Percentiles rank a stretch among this genome's conserved stretches.
Evolutionary conservation across 805 yeast genomes (phyloP).

Genomic region (Grigorovia yakushimaensis): DNA sequence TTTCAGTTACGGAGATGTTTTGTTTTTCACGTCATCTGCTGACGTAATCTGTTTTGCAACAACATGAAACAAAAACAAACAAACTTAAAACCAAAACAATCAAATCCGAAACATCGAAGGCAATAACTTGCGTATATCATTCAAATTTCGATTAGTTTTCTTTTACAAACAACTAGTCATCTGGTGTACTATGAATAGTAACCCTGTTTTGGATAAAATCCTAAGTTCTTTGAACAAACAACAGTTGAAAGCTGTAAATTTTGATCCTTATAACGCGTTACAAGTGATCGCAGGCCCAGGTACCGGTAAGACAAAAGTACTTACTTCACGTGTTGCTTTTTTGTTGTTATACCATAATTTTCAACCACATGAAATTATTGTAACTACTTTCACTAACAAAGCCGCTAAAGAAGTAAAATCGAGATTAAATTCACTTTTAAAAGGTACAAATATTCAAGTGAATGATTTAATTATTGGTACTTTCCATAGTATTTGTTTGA

Average conservation of each 20-base stretch:
- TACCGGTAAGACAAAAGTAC: constrained; percentile 73
- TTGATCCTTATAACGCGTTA: constrained; percentile 32
- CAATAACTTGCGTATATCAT: too few relatives aligned
- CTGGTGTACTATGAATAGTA: neutral
- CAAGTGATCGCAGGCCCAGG: constrained; percentile 61
- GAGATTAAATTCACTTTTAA: constrained; percentile 38
- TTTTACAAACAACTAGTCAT: too few relatives aligned
- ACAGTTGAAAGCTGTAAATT: constrained; percentile 38
- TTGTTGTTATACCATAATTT: constrained; percentile 43
- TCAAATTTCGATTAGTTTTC: too few relatives aligned
- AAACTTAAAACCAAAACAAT: too few relatives aligned
- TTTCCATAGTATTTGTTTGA: constrained; percentile 73
- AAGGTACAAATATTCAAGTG: constrained; percentile 26
- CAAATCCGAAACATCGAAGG: too few relatives aligned
- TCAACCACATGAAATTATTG: constrained; percentile 56
- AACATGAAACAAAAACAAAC: too few relatives aligned
- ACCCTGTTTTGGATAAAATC: neutral
- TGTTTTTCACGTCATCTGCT: too few relatives aligned
- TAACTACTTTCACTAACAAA: constrained; percentile 87
- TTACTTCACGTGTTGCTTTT: constrained; percentile 70
- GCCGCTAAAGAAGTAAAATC: constrained; percentile 82
- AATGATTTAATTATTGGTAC: constrained; percentile 66
- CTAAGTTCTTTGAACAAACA: constrained; percentile 28
- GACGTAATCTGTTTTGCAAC: too few relatives aligned
- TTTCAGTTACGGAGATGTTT: too few relatives aligned